These are phyloP conservation scores for Garcia nutans DNA, from an alignment of 345 rosid genomes.

Conservation along the genomic window DNA sequence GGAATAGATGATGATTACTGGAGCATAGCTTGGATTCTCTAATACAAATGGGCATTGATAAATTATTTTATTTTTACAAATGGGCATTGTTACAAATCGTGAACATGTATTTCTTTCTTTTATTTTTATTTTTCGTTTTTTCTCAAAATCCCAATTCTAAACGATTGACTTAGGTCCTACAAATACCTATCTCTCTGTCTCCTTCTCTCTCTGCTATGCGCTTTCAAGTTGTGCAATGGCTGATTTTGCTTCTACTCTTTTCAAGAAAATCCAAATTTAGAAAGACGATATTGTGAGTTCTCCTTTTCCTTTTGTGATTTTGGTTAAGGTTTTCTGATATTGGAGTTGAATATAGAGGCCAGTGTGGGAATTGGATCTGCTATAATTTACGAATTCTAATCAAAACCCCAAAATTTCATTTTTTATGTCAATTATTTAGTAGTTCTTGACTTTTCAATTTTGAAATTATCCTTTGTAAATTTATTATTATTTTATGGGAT, in stretches of 20 bases:
- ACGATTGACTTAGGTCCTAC: no score
- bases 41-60: no score
- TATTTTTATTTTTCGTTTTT: no score
- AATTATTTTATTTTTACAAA: no score
- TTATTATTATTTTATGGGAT: no score
- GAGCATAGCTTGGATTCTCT: no score
- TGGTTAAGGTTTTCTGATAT: background rate
- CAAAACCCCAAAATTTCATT: no score
- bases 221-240: constrained; percentile 68
- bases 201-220: constrained; percentile 27
- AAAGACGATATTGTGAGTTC: constrained; percentile 73
- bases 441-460: background rate
- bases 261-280: constrained; percentile 78
- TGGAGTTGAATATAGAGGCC: background rate
- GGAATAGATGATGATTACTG: no score
- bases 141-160: no score
- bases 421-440: background rate
- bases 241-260: constrained; percentile 41
- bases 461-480: background rate
- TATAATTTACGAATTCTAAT: no score
- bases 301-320: background rate
- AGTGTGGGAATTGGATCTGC: background rate
- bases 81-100: no score
- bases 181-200: constrained; percentile 6
- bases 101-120: no score